Conservation (phyloP, 2,329 filamentous ascomycete genomes). For the Ceratocystiopsis brevicomis region DNA sequence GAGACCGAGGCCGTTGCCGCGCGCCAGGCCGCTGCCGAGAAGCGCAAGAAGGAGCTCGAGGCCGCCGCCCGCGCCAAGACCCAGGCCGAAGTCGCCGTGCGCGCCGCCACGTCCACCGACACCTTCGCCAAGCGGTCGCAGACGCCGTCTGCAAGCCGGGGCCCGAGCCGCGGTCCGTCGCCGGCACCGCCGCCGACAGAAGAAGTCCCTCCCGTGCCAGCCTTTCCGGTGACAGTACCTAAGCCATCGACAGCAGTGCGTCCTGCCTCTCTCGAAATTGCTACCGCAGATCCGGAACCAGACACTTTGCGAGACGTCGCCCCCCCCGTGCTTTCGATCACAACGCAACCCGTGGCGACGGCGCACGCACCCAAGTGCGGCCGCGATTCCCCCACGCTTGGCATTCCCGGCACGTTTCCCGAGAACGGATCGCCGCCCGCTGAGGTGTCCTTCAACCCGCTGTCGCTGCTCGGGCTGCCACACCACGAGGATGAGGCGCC, state of each 20-base stretch:
- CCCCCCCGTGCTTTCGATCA: background rate
- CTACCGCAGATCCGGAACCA: background rate
- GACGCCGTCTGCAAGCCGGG: slow-evolving; percentile 3
- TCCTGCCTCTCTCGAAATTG: background rate
- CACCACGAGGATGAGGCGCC: slow-evolving; percentile 27
- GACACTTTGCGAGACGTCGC: background rate
- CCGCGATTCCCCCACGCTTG: slow-evolving; percentile 45
- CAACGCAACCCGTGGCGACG: background rate
- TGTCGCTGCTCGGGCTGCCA: slow-evolving; percentile 13
- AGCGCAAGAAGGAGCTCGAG: slow-evolving; percentile 31
- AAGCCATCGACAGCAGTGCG: background rate
- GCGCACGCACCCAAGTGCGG: too few relatives aligned
- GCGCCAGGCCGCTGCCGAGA: slow-evolving; percentile 33
- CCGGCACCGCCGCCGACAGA: too few relatives aligned
- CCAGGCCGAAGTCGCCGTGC: slow-evolving; percentile 17
- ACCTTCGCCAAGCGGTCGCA: slow-evolving; percentile 1
- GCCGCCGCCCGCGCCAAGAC: slow-evolving; percentile 24
- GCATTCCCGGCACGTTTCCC: slow-evolving; percentile 43
- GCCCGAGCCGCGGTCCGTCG: too few relatives aligned
- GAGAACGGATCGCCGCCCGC: background rate
- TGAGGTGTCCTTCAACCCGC: too few relatives aligned
- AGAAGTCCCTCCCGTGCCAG: too few relatives aligned
- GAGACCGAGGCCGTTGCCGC: slow-evolving; percentile 46
- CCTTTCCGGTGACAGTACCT: background rate
- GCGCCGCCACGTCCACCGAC: slow-evolving; percentile 13